Conservation (phyloP, 345 rosid species). For the Hibiscus tridactylites region DNA sequence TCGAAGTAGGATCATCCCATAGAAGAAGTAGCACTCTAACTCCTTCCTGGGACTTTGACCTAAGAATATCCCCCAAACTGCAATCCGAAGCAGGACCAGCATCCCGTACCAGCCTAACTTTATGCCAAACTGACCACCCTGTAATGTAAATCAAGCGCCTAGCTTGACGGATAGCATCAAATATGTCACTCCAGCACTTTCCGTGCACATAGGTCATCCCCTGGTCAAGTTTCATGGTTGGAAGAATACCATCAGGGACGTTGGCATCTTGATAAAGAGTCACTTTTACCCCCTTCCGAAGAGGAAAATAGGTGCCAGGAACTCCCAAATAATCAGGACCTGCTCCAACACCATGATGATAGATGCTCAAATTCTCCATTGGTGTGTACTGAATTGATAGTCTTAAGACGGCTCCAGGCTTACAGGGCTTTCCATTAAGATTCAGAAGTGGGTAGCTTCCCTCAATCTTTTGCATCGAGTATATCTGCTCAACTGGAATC, state of each 20-base stretch:
- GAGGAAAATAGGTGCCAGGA: slow-evolving; percentile 93
- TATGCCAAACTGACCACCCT: slow-evolving; percentile 98
- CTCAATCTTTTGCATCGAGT: slow-evolving; percentile 53
- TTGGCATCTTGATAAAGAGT: slow-evolving; percentile 96
- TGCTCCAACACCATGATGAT: slow-evolving; percentile 73
- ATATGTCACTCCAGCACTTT: slow-evolving; percentile 86
- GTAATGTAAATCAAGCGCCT: slow-evolving; percentile 75
- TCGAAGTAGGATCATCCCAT: slow-evolving; percentile 98
- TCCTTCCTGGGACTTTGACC: slow-evolving; percentile 87
- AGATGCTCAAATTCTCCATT: slow-evolving; percentile 51
- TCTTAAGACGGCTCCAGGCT: slow-evolving; percentile 65
- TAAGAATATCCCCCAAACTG: slow-evolving; percentile 74
- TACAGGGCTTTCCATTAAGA: slow-evolving; percentile 60
- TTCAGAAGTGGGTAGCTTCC: slow-evolving; percentile 55
- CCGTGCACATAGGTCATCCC: slow-evolving; percentile 71
- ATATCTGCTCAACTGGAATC: slow-evolving; percentile 72
- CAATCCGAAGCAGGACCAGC: slow-evolving; percentile 33
- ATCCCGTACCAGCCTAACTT: slow-evolving; percentile 63
- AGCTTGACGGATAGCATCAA: slow-evolving; percentile 75
- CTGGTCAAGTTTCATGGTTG: slow-evolving; percentile 43
- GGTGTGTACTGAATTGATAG: slow-evolving; percentile 75
- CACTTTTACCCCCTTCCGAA: slow-evolving; percentile 70
- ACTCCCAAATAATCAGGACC: slow-evolving; percentile 82
- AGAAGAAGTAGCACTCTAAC: slow-evolving; percentile 90
- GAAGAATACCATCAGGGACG: slow-evolving; percentile 80